Conservation (phyloP, 2,329 filamentous ascomycete species). For the Leptographium radiaticola region DNA sequence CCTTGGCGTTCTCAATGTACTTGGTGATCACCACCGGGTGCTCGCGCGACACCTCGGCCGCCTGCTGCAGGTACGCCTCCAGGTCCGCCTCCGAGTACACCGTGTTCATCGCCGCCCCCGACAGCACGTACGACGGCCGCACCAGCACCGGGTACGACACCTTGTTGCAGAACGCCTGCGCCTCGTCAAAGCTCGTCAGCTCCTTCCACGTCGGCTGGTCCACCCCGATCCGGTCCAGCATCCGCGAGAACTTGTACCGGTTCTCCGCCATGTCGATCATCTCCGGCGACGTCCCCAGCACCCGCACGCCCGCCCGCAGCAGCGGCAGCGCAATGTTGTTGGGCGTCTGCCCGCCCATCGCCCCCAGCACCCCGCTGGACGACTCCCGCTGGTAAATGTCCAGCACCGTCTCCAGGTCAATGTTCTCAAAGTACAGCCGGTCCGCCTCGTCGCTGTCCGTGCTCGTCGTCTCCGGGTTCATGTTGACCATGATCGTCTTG, state of each 20-base stretch:
- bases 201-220: conserved; percentile 99
- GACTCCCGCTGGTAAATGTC: conserved; percentile 88
- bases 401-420: conserved; percentile 76
- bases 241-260: conserved; percentile 95
- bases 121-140: conserved; percentile 90
- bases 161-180: conserved; percentile 70
- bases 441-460: conserved; percentile 95
- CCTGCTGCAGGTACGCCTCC: conserved; percentile 77
- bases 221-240: conserved; percentile 87
- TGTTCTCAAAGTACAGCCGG: conserved; percentile 90
- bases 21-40: conserved; percentile 98
- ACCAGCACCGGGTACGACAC: conserved; percentile 92
- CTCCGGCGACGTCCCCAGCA: conserved; percentile 90
- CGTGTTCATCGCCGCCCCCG: conserved; percentile 97
- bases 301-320: conserved; percentile 77
- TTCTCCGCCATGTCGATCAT: conserved; percentile 99
- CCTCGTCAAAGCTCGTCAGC: conserved; percentile 86
- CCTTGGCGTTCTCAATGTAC: conserved; percentile 98
- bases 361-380: conserved; percentile 74
- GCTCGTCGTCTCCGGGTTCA: conserved; percentile 75
- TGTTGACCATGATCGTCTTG: conserved; percentile 94
- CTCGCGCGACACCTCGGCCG: conserved; percentile 83
- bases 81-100: conserved; percentile 94
- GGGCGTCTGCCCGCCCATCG: conserved; percentile 93
- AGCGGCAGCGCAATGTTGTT: conserved; percentile 95